phyloP scores from a whole-genome alignment of 257 asterid species.

The Pogostemon cablin region DNA sequence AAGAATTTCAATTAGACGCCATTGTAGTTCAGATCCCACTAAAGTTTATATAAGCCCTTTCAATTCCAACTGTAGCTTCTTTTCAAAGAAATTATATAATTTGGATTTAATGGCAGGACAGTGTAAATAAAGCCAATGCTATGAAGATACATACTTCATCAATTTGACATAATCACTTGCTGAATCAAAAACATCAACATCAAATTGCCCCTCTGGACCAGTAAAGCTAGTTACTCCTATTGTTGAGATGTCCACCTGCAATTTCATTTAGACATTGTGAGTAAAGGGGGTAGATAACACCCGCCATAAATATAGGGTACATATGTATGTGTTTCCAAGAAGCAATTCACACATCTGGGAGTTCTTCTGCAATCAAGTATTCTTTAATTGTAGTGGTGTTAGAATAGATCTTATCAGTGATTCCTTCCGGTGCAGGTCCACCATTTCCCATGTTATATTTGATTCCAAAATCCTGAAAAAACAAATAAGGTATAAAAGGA shows the following conservation, averaged over 20 bases:
- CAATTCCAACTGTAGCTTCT: slow-evolving; percentile 15
- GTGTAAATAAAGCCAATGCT: slow-evolving; percentile 10
- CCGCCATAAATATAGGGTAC: slow-evolving; percentile 4
- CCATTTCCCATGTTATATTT: slow-evolving; percentile 99
- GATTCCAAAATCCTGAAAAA: slow-evolving; percentile 88
- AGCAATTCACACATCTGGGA: slow-evolving; percentile 76
- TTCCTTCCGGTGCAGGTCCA: slow-evolving; percentile 98
- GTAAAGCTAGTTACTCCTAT: slow-evolving; percentile 67
- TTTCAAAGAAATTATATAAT: slow-evolving; percentile 16
- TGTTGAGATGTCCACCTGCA: slow-evolving; percentile 81
- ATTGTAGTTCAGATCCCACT: slow-evolving; percentile 6
- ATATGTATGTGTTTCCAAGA: background rate
- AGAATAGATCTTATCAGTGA: slow-evolving; percentile 80
- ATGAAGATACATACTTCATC: slow-evolving; percentile 75
- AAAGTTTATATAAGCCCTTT: slow-evolving; percentile 10
- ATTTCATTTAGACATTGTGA: slow-evolving; percentile 28
- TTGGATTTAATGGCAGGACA: slow-evolving; percentile 8
- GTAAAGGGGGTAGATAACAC: slow-evolving; percentile 7
- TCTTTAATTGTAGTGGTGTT: slow-evolving; percentile 91
- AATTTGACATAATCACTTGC: slow-evolving; percentile 85
- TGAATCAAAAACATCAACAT: slow-evolving; percentile 92
- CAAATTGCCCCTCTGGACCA: slow-evolving; percentile 89
- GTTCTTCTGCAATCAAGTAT: slow-evolving; percentile 86
- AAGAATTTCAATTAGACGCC: slow-evolving; percentile 1
- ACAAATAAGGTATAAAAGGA: slow-evolving; percentile 26